Evolutionary conservation across 345 rosid species (phyloP), one percentile per base, ranked within the genome.

Genomic region (Euclidium syriacum): DNA sequence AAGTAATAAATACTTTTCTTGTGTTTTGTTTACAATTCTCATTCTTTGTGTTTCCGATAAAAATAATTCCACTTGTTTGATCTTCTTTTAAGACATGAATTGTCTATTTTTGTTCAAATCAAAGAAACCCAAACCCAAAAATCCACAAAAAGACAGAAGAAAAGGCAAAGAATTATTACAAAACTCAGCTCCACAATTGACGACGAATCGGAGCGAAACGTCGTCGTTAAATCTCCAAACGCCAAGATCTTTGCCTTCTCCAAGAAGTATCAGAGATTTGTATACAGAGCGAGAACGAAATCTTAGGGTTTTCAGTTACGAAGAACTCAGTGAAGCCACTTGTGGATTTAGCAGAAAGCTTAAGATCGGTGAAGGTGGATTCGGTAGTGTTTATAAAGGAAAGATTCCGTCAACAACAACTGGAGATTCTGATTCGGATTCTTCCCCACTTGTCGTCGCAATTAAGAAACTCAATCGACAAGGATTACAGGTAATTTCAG

Each of bases 321-420:
- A 80, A 10, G 98, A 91, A 80, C 91, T 91, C 36, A 79, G 74
- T 33, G 73, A 77, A 17, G 96, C 96, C 6, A 88, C 98, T 3
- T 12, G 42, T 58, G 84, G 80, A 42, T 91, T 91, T 74, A 83
- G 17, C 62, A 72, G 87, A 70, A 63, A 44, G 30, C 75, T 76
- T 24, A 86, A 79, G 85, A 81, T 91, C 27, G 98, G 98, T 3
- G 95, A 91, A 79, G 98, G 98, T 20, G 98, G 98, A 6, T 91
- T 91, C 14, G 96, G 96, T 32, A 52, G 62, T 59, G 95, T 91
- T 23, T 91, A 83, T 25, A 83, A 75, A 77, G 96, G 91, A 25
- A 67, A 78, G 14, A 78, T 91, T 61, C 73, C 64, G 67, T 65
- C 67, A 62, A 58, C 39, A 22, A 67, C 67, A 62, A 58, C 39